Evolutionary conservation across 768 basidiomycete species (phyloP).

Genomic region (Lactifluus pinguis): DNA sequence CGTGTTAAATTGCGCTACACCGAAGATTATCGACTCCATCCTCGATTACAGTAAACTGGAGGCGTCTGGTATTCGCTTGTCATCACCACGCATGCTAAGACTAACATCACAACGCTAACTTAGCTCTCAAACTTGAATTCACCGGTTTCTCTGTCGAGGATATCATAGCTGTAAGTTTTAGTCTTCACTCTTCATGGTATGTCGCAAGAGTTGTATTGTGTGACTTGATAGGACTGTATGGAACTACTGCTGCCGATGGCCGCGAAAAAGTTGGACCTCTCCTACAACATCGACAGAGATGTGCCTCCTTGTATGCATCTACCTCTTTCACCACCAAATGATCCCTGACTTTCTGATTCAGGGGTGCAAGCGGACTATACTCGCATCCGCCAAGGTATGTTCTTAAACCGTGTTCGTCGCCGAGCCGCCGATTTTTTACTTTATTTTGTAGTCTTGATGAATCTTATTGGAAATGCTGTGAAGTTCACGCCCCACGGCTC

Average conservation of each 20-base stretch:
- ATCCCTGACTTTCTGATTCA: conserved; percentile 18
- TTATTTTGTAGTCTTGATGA: conserved; percentile 51
- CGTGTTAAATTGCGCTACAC: neutral
- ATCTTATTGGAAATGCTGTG: conserved; percentile 67
- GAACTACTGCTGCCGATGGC: conserved; percentile 69
- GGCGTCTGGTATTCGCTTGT: conserved; percentile 44
- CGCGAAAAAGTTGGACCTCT: conserved; percentile 63
- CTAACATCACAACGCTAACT: conserved; percentile 8
- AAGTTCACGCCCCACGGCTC: conserved; percentile 62
- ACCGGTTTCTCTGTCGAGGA: conserved; percentile 62
- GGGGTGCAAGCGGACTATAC: conserved; percentile 70
- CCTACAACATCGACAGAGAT: conserved; percentile 58
- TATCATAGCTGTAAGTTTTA: conserved; percentile 48
- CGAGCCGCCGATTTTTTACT: neutral
- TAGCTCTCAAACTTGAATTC: conserved; percentile 62
- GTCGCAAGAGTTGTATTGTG: neutral
- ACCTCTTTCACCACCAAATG: neutral
- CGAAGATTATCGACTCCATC: conserved; percentile 69
- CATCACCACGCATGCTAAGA: neutral
- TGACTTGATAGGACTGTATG: conserved; percentile 54
- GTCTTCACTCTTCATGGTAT: too few relatives aligned
- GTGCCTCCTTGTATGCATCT: conserved; percentile 50
- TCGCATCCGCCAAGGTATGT: conserved; percentile 58
- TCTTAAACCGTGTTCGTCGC: neutral
- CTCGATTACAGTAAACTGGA: conserved; percentile 75